Evolutionary conservation across 2,329 filamentous ascomycete genomes (phyloP).

Genomic region (Nothophaeocryptopus gaeumannii): DNA sequence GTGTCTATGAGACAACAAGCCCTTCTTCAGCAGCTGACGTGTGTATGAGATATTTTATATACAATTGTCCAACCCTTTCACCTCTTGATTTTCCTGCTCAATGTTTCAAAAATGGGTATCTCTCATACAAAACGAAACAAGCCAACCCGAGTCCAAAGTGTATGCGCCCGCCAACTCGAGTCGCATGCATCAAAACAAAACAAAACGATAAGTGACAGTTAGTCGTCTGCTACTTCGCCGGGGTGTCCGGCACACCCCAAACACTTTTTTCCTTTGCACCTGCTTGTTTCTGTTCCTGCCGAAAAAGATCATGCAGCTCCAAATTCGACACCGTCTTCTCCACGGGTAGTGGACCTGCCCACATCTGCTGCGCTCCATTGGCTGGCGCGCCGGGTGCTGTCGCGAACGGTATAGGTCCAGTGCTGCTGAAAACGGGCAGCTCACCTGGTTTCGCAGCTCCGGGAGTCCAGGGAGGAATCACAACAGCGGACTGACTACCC

Average conservation of each 20-base stretch:
- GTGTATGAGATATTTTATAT: too few species aligned
- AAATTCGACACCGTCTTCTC: background rate
- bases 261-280: constrained; percentile 29
- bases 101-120: too few species aligned
- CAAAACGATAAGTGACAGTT: too few species aligned
- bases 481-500: background rate
- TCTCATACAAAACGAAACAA: too few species aligned
- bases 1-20: too few species aligned
- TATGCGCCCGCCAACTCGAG: too few species aligned
- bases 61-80: too few species aligned
- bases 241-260: constrained; percentile 50
- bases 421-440: constrained; percentile 32
- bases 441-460: constrained; percentile 5
- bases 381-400: constrained; percentile 8
- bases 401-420: constrained; percentile 34
- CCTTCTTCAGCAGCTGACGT: too few species aligned
- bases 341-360: background rate
- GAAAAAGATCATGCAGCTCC: background rate
- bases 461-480: background rate
- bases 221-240: constrained; percentile 21
- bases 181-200: too few species aligned
- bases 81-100: too few species aligned
- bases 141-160: too few species aligned
- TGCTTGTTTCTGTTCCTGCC: constrained; percentile 3
- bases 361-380: constrained; percentile 1